A percentile compares a stretch with the other conserved stretches of the same genome.
These are phyloP conservation scores for Emergomyces orientalis DNA, from an alignment of 2,329 filamentous ascomycete genomes.

Conservation along the genomic window DNA sequence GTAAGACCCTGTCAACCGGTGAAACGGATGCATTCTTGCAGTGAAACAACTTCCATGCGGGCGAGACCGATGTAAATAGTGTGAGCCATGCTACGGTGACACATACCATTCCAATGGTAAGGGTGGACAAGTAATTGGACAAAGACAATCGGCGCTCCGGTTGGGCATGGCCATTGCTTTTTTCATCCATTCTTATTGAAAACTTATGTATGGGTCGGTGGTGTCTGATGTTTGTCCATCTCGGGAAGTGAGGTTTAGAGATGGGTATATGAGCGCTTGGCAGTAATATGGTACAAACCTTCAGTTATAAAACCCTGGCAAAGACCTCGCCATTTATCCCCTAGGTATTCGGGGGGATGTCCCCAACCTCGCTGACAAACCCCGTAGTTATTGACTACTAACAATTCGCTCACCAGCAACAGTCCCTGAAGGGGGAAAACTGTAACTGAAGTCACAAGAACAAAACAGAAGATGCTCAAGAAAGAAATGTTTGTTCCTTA, in stretches of 20 bases:
- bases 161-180: neutral
- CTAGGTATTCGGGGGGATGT: too few relatives aligned
- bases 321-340: too few relatives aligned
- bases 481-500: neutral
- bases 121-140: neutral
- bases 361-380: too few relatives aligned
- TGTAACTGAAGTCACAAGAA: neutral
- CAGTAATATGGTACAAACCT: too few relatives aligned
- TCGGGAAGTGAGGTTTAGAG: neutral
- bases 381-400: too few relatives aligned
- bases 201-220: neutral
- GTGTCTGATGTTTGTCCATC: neutral
- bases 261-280: too few relatives aligned
- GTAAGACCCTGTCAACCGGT: constrained; percentile 4
- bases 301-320: too few relatives aligned
- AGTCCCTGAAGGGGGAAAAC: neutral
- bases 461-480: neutral
- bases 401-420: too few relatives aligned
- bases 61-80: neutral
- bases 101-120: neutral
- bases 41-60: neutral
- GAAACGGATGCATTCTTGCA: neutral
- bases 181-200: neutral
- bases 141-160: neutral
- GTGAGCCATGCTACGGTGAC: neutral